phyloP scores from a whole-genome alignment of 148 eudicot species.

The Linanthus parryae region DNA sequence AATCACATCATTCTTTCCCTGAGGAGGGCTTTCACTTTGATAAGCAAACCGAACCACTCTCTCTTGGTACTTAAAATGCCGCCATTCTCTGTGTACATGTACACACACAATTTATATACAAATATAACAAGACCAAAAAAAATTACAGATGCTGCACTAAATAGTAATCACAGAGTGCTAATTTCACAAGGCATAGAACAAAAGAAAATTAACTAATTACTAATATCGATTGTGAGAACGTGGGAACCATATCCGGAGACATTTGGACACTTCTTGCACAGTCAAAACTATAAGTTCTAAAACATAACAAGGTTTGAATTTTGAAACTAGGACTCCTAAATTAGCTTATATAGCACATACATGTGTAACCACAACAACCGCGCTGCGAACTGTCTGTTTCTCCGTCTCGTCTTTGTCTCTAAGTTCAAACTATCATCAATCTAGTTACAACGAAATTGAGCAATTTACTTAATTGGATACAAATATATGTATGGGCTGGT shows the following conservation, averaged over 20 bases:
- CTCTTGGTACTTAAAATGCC: conserved; percentile 51
- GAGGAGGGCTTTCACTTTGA: conserved; percentile 30
- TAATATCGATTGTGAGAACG: not conserved
- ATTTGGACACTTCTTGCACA: too few relatives aligned
- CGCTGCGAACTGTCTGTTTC: too few relatives aligned
- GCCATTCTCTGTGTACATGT: conserved; percentile 63
- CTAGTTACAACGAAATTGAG: too few relatives aligned
- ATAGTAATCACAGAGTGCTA: not conserved
- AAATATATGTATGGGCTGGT: too few relatives aligned
- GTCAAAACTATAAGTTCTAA: too few relatives aligned
- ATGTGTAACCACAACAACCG: too few relatives aligned
- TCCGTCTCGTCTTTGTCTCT: too few relatives aligned
- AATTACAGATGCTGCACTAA: not conserved
- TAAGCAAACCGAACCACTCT: conserved; percentile 49
- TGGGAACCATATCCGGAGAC: not conserved
- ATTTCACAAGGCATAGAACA: not conserved
- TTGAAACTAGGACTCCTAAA: too few relatives aligned
- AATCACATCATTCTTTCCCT: conserved; percentile 32
- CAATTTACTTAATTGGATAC: too few relatives aligned
- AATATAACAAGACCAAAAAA: not conserved
- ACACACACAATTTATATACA: not conserved
- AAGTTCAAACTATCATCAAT: too few relatives aligned
- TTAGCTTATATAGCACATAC: too few relatives aligned
- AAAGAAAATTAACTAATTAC: not conserved
- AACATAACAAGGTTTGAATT: too few relatives aligned